Percentiles rank a stretch among this genome's conserved stretches.
Conservation (phyloP, 208 protist genomes). For the Porcisia hertigi region DNA sequence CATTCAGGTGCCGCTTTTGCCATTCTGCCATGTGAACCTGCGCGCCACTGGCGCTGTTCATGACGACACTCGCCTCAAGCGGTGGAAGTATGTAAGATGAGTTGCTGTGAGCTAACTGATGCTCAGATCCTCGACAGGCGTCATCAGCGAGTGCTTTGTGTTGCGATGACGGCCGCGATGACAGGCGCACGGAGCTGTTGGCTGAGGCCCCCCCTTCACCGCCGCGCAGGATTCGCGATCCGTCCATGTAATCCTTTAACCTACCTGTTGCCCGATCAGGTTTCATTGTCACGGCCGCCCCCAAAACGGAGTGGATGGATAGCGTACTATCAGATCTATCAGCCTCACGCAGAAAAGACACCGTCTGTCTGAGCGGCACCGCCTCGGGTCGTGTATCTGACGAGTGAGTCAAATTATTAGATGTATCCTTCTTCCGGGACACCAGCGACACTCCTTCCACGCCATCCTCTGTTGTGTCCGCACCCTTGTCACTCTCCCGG, state of each 20-base stretch:
- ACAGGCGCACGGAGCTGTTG: background rate
- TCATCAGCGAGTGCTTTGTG: background rate
- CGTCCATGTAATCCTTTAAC: background rate
- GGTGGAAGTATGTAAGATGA: background rate
- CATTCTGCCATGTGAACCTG: slow-evolving; percentile 6
- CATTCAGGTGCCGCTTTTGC: slow-evolving; percentile 7
- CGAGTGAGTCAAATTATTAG: background rate
- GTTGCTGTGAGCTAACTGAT: background rate
- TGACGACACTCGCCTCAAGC: background rate
- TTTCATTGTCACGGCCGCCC: background rate
- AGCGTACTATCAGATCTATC: background rate
- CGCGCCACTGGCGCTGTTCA: background rate
- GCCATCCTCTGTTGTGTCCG: background rate
- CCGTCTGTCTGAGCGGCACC: no score
- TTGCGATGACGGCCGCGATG: background rate
- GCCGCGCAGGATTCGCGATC: background rate
- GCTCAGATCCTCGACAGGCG: no score
- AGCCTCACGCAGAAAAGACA: background rate
- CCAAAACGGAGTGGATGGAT: background rate
- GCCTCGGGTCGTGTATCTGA: background rate
- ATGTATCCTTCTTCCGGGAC: background rate
- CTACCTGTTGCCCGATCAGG: background rate
- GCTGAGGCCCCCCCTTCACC: no score
- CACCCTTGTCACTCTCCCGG: background rate
- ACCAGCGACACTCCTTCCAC: background rate